Conservation (phyloP, 352 stramenopile genomes). For the Globisporangium uncinulatum region DNA sequence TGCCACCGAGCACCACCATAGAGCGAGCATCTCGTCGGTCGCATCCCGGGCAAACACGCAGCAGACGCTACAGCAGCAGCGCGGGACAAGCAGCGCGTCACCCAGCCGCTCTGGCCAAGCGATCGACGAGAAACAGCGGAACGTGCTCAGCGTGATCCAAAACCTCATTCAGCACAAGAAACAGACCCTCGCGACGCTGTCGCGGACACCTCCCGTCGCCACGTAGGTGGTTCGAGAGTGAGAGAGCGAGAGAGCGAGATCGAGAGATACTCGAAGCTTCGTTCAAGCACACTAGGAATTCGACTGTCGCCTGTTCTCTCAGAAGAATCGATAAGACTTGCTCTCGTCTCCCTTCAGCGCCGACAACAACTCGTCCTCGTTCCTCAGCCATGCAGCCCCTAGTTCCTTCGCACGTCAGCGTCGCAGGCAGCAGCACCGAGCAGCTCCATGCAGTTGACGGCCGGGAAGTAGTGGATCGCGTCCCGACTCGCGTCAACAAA, state of each 20-base stretch:
- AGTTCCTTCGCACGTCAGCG: conserved; percentile 23
- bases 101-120: background rate
- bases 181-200: conserved; percentile 52
- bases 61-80: background rate
- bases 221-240: conserved; percentile 3
- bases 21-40: background rate
- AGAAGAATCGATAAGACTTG: background rate
- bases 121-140: conserved; percentile 57
- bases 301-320: background rate
- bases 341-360: background rate
- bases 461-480: conserved; percentile 66
- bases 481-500: conserved; percentile 45
- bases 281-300: too few species aligned
- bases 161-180: conserved; percentile 79
- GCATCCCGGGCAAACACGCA: background rate
- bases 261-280: background rate
- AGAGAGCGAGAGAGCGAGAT: background rate
- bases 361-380: background rate
- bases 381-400: background rate
- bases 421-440: conserved; percentile 56
- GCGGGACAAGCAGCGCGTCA: background rate
- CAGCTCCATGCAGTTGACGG: conserved; percentile 73
- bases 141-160: conserved; percentile 67
- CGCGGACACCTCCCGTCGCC: conserved; percentile 17
- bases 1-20: background rate